phyloP scores from a whole-genome alignment of 805 yeast species.

The Grigorovia yakushimaensis region DNA sequence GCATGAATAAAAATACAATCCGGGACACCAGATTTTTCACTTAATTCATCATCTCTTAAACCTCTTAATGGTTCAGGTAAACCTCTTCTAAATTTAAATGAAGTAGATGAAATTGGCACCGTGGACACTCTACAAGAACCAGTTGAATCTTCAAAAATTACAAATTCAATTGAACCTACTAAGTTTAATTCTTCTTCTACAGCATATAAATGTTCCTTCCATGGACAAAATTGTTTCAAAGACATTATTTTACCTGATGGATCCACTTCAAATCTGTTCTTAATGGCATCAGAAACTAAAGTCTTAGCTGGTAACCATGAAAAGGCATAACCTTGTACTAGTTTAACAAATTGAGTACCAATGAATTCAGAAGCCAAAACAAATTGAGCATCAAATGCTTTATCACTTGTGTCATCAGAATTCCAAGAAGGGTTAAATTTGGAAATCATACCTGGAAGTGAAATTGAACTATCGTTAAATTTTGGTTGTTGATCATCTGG shows the following conservation, averaged over 20 bases:
- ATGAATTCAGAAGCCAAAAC: slow-evolving; percentile 64
- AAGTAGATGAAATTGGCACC: slow-evolving; percentile 67
- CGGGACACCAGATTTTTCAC: slow-evolving; percentile 64
- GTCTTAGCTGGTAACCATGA: slow-evolving; percentile 88
- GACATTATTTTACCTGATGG: slow-evolving; percentile 62
- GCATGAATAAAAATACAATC: slow-evolving; percentile 93
- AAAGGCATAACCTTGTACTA: slow-evolving; percentile 61
- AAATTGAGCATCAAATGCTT: slow-evolving; percentile 56
- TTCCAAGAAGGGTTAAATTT: slow-evolving; percentile 83
- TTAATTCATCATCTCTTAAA: slow-evolving; percentile 77
- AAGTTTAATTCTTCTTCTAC: slow-evolving; percentile 54
- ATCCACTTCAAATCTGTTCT: slow-evolving; percentile 48
- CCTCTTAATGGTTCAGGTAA: slow-evolving; percentile 93
- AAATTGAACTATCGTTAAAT: slow-evolving; percentile 64
- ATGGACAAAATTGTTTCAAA: slow-evolving; percentile 73
- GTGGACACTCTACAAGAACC: slow-evolving; percentile 81
- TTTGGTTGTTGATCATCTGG: slow-evolving; percentile 38
- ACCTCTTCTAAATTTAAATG: slow-evolving; percentile 79
- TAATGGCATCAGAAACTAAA: slow-evolving; percentile 64
- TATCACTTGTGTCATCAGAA: slow-evolving; percentile 47
- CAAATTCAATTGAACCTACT: slow-evolving; percentile 56
- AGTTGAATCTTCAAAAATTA: slow-evolving; percentile 68
- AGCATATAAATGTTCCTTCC: slow-evolving; percentile 86
- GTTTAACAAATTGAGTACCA: slow-evolving; percentile 68
- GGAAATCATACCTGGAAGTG: slow-evolving; percentile 69